Percentiles rank a stretch among this genome's conserved stretches.
These are phyloP conservation scores for Penicillium steckii DNA, from an alignment of 495 filamentous ascomycete species.

Conservation along the genomic window DNA sequence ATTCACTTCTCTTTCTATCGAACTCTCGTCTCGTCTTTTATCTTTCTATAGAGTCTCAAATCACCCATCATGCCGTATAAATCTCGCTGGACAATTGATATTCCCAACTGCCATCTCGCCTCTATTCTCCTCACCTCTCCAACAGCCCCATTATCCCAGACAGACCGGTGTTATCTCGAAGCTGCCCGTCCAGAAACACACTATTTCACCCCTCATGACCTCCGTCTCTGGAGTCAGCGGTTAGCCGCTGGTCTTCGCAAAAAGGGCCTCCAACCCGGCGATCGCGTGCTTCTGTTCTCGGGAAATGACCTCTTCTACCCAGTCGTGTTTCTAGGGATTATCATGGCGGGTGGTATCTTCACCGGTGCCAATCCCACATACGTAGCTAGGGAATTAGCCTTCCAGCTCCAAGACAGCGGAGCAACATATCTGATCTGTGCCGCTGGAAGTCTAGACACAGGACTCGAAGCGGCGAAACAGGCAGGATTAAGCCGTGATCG, in stretches of 20 bases:
- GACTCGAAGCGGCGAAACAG: slow-evolving; percentile 42
- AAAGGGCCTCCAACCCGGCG: slow-evolving; percentile 64
- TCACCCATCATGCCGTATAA: slow-evolving; percentile 48
- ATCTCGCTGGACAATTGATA: slow-evolving; percentile 48
- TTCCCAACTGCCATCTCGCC: slow-evolving; percentile 50
- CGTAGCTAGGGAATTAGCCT: slow-evolving; percentile 66
- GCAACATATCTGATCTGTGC: slow-evolving; percentile 64
- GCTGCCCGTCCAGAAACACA: slow-evolving; percentile 54
- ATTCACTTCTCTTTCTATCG: background rate
- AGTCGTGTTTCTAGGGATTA: slow-evolving; percentile 65
- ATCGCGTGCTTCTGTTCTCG: slow-evolving; percentile 72
- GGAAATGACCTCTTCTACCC: slow-evolving; percentile 75
- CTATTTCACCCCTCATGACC: slow-evolving; percentile 54
- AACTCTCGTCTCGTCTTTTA: background rate
- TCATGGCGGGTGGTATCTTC: slow-evolving; percentile 79
- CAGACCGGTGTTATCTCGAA: slow-evolving; percentile 50
- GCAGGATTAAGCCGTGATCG: slow-evolving; percentile 35
- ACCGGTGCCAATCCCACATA: slow-evolving; percentile 78
- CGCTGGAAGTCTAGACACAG: slow-evolving; percentile 40
- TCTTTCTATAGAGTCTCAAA: background rate
- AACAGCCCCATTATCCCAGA: slow-evolving; percentile 41
- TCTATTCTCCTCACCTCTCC: slow-evolving; percentile 50
- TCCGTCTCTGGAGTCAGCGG: slow-evolving; percentile 68
- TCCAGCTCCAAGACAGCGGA: slow-evolving; percentile 70
- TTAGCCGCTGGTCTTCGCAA: slow-evolving; percentile 67